A percentile compares a stretch with the other conserved stretches of the same genome.
Conservation (phyloP, 225 moss, liverwort and hornwort species). For the Thuidium tamariscinum region DNA sequence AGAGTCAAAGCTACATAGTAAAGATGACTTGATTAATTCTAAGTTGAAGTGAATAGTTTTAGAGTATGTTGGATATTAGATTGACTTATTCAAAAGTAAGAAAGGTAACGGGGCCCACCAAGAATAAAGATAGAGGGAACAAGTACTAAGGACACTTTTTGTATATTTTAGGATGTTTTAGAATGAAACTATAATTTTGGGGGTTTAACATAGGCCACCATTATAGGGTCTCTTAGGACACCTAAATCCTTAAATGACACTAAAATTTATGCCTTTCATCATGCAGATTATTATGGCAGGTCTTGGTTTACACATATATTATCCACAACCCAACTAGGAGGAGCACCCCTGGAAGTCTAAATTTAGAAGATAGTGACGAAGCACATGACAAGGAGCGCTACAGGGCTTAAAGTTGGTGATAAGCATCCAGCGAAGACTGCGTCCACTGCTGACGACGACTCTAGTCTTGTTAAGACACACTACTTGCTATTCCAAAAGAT, state of each 20-base stretch:
- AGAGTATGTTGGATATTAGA: too few relatives aligned
- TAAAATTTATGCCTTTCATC: background rate
- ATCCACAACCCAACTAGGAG: background rate
- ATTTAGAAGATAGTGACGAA: background rate
- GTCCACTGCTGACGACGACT: conserved; percentile 11
- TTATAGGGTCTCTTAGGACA: background rate
- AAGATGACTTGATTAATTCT: background rate
- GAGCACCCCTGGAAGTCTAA: background rate
- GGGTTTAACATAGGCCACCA: background rate
- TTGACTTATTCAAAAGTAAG: background rate
- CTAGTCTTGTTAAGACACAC: background rate
- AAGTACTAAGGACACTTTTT: background rate
- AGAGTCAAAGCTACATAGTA: background rate
- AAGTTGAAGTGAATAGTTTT: too few relatives aligned
- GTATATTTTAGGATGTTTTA: too few relatives aligned
- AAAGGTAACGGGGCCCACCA: fast-evolving
- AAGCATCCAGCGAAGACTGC: conserved; percentile 1
- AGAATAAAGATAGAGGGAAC: too few relatives aligned
- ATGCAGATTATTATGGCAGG: background rate
- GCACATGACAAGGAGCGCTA: background rate
- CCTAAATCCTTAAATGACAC: background rate
- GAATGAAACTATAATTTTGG: background rate
- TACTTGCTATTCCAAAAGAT: background rate
- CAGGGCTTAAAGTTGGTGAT: background rate
- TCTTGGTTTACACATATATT: background rate